Conservation (phyloP, 2,329 filamentous ascomycete species). For the Rutstroemia sp. region DNA sequence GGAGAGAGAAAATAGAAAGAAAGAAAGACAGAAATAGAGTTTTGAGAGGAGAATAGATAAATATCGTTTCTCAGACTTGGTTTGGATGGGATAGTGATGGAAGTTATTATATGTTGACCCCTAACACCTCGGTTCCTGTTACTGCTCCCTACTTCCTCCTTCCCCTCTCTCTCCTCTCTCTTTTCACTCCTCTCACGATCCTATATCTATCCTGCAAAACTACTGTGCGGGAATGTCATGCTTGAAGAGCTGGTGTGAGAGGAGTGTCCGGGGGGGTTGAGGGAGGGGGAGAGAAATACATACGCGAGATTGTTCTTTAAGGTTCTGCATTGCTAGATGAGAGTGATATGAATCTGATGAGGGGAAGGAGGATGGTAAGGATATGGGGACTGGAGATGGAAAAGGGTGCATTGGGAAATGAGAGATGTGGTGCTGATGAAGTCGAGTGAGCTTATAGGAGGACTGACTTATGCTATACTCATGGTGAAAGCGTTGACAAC, state of each 20-base stretch:
- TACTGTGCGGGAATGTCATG: slow-evolving; percentile 3
- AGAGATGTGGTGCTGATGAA: slow-evolving; percentile 43
- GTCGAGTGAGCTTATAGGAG: slow-evolving; percentile 33
- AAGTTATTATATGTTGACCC: no score
- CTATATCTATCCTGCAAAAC: slow-evolving; percentile 10
- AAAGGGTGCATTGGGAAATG: slow-evolving; percentile 41
- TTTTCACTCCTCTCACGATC: background rate
- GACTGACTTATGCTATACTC: slow-evolving; percentile 35
- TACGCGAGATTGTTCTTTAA: slow-evolving; percentile 36
- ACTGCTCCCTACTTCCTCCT: no score
- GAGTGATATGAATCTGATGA: slow-evolving; percentile 39
- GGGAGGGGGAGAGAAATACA: background rate
- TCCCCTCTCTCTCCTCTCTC: background rate
- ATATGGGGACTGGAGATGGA: slow-evolving; percentile 39
- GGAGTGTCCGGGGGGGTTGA: background rate
- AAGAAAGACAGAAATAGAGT: no score
- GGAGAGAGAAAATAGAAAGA: no score
- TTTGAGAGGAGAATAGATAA: no score
- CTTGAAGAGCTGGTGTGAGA: slow-evolving; percentile 53
- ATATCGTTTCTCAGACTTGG: no score
- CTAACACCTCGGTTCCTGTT: no score
- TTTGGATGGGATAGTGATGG: no score
- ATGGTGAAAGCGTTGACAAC: slow-evolving; percentile 45
- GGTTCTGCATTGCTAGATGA: slow-evolving; percentile 33
- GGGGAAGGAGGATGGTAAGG: slow-evolving; percentile 36